phyloP scores from a whole-genome alignment of 1,139 yeast genomes.

The Lodderomyces parapsilosis region DNA sequence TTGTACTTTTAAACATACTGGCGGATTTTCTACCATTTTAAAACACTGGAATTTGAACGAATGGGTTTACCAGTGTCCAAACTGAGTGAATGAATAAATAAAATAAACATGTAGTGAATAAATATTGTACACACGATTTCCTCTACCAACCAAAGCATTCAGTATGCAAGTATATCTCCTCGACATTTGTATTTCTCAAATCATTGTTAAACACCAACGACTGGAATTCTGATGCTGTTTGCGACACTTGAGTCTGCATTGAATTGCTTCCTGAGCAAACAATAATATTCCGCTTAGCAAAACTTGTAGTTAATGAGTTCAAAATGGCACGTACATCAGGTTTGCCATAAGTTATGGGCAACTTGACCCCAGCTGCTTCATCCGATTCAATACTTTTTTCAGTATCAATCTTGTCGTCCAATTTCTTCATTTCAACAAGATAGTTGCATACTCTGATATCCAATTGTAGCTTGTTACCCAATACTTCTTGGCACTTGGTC shows the following conservation, averaged over 20 bases:
- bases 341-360: constrained; percentile 26
- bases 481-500: constrained; percentile 21
- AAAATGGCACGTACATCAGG: constrained; percentile 32
- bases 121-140: constrained; percentile 2
- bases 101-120: not conserved
- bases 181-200: constrained; percentile 25
- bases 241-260: constrained; percentile 44
- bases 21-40: constrained; percentile 19
- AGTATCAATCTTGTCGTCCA: constrained; percentile 12
- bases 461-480: constrained; percentile 24
- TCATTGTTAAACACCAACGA: constrained; percentile 32
- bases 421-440: constrained; percentile 6
- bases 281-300: constrained; percentile 43
- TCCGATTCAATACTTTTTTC: constrained; percentile 5
- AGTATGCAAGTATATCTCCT: constrained; percentile 57
- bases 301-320: constrained; percentile 17
- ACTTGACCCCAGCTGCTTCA: constrained; percentile 3
- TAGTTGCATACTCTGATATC: constrained; percentile 25
- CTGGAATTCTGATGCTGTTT: constrained; percentile 41
- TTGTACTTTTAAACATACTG: constrained; percentile 13
- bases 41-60: constrained; percentile 20
- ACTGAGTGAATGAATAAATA: not conserved
- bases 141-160: constrained; percentile 58
- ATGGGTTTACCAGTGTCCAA: constrained; percentile 14
- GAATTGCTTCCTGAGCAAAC: constrained; percentile 53